These are phyloP conservation scores for Cyanophora paradoxa DNA, from an alignment of 78 protist species.

Conservation along the genomic window DNA sequence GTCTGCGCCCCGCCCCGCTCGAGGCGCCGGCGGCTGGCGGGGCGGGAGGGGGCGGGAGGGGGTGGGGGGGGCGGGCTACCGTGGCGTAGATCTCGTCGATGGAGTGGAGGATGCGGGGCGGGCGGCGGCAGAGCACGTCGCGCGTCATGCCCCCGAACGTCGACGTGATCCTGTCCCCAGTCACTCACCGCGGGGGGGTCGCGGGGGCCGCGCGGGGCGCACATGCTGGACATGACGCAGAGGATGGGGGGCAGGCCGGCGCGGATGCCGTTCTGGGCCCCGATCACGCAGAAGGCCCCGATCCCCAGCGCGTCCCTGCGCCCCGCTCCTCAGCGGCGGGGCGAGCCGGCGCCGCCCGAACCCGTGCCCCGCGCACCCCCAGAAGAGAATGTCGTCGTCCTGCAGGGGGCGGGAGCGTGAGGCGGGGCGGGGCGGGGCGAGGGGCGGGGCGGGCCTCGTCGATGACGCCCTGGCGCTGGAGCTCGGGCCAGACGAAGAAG, in stretches of 20 bases:
- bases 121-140: slow-evolving; percentile 20
- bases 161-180: slow-evolving; percentile 4
- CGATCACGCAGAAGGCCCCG: slow-evolving; percentile 29
- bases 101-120: slow-evolving; percentile 9
- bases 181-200: too few species aligned
- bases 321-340: too few species aligned
- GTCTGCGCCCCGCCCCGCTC: too few species aligned
- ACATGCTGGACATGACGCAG: not conserved
- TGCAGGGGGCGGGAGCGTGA: too few species aligned
- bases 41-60: too few species aligned
- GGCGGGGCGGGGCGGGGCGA: not conserved
- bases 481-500: slow-evolving; percentile 3
- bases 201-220: not conserved
- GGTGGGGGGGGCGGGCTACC: too few species aligned
- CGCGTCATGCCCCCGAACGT: slow-evolving; percentile 35
- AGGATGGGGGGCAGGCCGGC: not conserved
- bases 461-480: not conserved
- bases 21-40: too few species aligned
- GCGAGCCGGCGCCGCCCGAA: not conserved
- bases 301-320: slow-evolving; percentile 23
- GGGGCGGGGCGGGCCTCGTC: too few species aligned
- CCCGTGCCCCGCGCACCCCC: not conserved
- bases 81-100: slow-evolving; percentile 19
- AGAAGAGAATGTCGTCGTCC: not conserved
- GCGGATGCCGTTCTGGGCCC: slow-evolving; percentile 27